Percentiles rank a stretch among this genome's conserved stretches.
Conservation (phyloP, 2,329 filamentous ascomycete genomes). For the Trichoderma simmonsii region DNA sequence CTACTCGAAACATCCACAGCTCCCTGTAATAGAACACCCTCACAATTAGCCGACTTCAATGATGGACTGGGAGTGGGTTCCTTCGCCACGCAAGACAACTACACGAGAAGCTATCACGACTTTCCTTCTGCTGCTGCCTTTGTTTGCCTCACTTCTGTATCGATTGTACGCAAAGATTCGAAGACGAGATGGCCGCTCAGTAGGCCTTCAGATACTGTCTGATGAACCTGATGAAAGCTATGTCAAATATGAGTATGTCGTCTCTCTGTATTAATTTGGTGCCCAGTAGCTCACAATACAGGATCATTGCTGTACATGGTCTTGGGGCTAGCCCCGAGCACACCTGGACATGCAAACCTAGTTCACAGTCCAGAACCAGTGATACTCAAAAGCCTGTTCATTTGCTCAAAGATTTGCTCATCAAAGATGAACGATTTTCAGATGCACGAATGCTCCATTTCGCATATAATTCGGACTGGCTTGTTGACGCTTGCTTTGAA, state of each 20-base stretch:
- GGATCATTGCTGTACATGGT: constrained; percentile 24
- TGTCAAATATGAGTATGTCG: not conserved
- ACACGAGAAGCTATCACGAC: not conserved
- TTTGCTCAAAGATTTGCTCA: constrained; percentile 21
- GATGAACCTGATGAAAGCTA: not conserved
- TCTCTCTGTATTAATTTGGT: not conserved
- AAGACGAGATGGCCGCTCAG: not conserved
- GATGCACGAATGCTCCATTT: constrained; percentile 24
- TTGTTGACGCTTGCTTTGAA: constrained; percentile 19
- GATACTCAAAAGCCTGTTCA: not conserved
- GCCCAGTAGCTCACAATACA: not conserved
- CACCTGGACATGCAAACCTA: constrained; percentile 19
- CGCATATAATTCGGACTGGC: constrained; percentile 24
- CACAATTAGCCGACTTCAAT: fast-evolving
- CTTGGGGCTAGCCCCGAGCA: constrained; percentile 22
- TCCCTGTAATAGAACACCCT: fast-evolving
- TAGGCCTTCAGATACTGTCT: not conserved
- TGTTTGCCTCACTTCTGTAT: fast-evolving
- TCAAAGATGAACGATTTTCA: constrained; percentile 17
- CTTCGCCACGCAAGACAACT: not conserved
- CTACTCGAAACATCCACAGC: fast-evolving
- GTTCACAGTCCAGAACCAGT: not conserved
- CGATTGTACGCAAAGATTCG: not conserved
- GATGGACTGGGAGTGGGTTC: not conserved
- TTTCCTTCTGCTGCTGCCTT: not conserved